Conservation (phyloP, 169 alveolate genomes). For the Neospora caninum region DNA sequence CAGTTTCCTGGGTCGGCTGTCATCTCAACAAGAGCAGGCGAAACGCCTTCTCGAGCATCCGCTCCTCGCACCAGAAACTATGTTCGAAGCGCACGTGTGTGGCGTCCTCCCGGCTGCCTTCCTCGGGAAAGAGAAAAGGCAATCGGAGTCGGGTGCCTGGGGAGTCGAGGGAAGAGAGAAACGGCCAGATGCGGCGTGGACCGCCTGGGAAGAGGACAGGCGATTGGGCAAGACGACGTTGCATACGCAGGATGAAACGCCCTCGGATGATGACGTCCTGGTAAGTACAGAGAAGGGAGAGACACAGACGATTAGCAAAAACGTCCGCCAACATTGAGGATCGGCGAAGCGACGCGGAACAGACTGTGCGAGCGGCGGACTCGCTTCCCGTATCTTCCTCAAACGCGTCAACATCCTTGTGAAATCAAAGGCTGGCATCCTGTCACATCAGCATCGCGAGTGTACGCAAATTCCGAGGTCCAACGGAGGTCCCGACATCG, state of each 20-base stretch:
- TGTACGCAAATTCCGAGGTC: no score
- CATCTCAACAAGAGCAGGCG: not conserved
- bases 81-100: not conserved
- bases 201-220: not conserved
- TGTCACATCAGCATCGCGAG: no score
- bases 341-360: no score
- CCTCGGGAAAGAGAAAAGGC: no score
- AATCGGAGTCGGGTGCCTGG: not conserved
- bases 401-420: no score
- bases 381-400: no score
- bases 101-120: no score
- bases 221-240: not conserved
- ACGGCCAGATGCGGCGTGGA: not conserved
- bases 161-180: not conserved
- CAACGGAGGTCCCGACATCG: no score
- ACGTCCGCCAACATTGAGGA: not conserved
- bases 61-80: not conserved
- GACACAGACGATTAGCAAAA: not conserved
- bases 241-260: no score
- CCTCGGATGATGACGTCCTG: not conserved
- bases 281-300: not conserved
- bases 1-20: not conserved
- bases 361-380: no score
- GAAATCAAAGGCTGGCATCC: no score
- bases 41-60: not conserved